These are phyloP conservation scores for Taphrina sp. DNA, from an alignment of 1,139 yeast genomes.

Conservation along the genomic window DNA sequence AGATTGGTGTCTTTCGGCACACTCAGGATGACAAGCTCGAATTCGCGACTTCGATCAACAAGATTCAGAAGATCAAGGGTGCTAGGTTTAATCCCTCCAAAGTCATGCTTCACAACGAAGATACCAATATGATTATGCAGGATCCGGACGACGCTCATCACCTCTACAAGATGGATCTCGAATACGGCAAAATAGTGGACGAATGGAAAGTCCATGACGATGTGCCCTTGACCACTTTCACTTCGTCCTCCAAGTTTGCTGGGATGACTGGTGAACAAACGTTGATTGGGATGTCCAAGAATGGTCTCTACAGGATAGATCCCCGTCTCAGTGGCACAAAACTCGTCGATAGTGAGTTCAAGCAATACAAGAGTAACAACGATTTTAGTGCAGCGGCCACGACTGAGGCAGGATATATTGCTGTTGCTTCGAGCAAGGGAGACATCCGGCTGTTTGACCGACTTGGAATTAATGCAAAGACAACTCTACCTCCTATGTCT, in stretches of 20 bases:
- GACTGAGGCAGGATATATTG: conserved; percentile 69
- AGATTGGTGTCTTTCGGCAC: conserved; percentile 74
- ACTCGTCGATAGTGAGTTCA: conserved; percentile 56
- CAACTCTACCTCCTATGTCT: conserved; percentile 76
- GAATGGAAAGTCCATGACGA: conserved; percentile 62
- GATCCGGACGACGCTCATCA: conserved; percentile 50
- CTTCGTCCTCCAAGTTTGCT: conserved; percentile 68
- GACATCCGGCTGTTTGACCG: conserved; percentile 70
- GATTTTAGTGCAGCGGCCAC: conserved; percentile 66
- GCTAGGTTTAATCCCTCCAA: conserved; percentile 58
- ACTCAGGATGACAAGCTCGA: conserved; percentile 53
- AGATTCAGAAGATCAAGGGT: conserved; percentile 58
- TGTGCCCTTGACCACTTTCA: conserved; percentile 55
- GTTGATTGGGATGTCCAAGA: conserved; percentile 64
- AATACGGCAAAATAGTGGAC: conserved; percentile 74
- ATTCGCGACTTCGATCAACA: conserved; percentile 65
- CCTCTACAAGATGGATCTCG: conserved; percentile 73
- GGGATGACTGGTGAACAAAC: conserved; percentile 73
- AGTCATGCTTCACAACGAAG: conserved; percentile 74
- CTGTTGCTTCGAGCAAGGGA: conserved; percentile 73
- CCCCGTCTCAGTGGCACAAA: conserved; percentile 66
- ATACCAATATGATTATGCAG: conserved; percentile 64
- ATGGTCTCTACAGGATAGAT: conserved; percentile 69
- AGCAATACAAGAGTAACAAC: conserved; percentile 55
- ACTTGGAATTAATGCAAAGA: conserved; percentile 71